Percentiles rank a stretch among this genome's conserved stretches.
These are phyloP conservation scores for Verticillium longisporum DNA, from an alignment of 2,329 filamentous ascomycete species.

Conservation along the genomic window DNA sequence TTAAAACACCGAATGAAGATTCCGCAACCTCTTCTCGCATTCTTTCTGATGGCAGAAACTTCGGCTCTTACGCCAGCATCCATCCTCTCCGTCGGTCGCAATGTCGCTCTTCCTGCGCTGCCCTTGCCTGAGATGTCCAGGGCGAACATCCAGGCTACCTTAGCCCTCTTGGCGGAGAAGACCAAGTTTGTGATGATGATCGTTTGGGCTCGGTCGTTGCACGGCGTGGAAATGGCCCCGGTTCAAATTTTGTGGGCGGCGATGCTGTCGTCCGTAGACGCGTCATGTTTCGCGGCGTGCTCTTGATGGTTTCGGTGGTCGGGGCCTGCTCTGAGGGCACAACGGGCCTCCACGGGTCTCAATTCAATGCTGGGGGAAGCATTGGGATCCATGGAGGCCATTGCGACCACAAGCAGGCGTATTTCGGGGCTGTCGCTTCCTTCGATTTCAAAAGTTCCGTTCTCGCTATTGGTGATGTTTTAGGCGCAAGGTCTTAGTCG, in stretches of 20 bases:
- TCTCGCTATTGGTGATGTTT: not conserved
- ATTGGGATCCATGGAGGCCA: not conserved
- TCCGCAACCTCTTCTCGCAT: too few species aligned
- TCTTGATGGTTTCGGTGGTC: conserved; percentile 2
- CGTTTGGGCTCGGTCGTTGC: conserved; percentile 1
- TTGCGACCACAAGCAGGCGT: conserved; percentile 2
- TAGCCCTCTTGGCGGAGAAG: too few species aligned
- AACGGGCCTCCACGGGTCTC: not conserved
- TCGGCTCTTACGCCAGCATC: too few species aligned
- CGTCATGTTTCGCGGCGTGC: not conserved
- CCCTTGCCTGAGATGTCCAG: too few species aligned
- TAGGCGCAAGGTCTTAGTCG: not conserved
- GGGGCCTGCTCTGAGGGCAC: conserved; percentile 1
- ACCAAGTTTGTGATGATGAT: not conserved
- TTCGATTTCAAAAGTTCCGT: conserved; percentile 1
- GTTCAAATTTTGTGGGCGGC: not conserved
- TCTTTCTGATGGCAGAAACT: too few species aligned
- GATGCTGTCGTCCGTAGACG: conserved; percentile 1
- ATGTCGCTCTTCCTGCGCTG: too few species aligned
- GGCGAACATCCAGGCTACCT: too few species aligned
- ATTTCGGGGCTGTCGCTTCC: conserved; percentile 1
- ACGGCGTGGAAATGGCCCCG: not conserved
- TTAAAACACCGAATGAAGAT: too few species aligned
- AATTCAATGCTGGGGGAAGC: not conserved
- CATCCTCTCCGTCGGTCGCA: too few species aligned